A percentile compares a stretch with the other conserved stretches of the same genome.
Conservation (phyloP, 1,284 basidiomycete species). For the Meripilus lineatus region DNA sequence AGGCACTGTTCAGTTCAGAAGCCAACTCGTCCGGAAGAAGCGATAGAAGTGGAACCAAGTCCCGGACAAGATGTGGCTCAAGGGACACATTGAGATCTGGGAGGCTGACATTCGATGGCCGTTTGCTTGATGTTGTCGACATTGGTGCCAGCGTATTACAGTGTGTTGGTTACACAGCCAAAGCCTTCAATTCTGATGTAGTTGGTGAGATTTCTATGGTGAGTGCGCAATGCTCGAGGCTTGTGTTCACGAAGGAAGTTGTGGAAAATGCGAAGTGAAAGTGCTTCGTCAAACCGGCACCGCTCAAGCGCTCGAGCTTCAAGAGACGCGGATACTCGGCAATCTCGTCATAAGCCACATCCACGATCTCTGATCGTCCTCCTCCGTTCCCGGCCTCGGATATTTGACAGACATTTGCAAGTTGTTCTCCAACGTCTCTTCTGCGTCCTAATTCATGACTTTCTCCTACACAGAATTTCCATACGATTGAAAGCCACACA, state of each 20-base stretch:
- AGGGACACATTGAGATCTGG: conserved; percentile 55
- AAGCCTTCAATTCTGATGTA: too few relatives aligned
- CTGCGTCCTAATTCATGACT: not conserved
- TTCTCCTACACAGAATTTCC: conserved; percentile 2
- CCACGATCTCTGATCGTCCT: conserved; percentile 3
- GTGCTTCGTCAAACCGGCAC: too few relatives aligned
- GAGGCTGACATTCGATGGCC: not conserved
- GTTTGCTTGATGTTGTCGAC: conserved; percentile 9
- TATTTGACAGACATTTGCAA: too few relatives aligned
- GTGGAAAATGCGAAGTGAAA: too few relatives aligned
- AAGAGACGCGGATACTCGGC: too few relatives aligned
- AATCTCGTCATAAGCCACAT: too few relatives aligned
- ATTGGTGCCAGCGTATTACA: conserved; percentile 1
- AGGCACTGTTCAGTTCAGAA: conserved; percentile 29
- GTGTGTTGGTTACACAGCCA: not conserved
- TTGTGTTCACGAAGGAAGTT: not conserved
- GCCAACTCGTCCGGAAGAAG: conserved; percentile 44
- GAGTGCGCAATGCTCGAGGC: not conserved
- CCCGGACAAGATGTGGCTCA: conserved; percentile 53
- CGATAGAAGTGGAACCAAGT: conserved; percentile 39
- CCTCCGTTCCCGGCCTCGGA: too few relatives aligned
- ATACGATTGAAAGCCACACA: too few relatives aligned
- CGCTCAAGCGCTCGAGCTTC: too few relatives aligned
- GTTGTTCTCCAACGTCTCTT: too few relatives aligned
- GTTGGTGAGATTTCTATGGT: not conserved